Conservation (phyloP, 345 rosid genomes). For the Moricandia arvensis region DNA sequence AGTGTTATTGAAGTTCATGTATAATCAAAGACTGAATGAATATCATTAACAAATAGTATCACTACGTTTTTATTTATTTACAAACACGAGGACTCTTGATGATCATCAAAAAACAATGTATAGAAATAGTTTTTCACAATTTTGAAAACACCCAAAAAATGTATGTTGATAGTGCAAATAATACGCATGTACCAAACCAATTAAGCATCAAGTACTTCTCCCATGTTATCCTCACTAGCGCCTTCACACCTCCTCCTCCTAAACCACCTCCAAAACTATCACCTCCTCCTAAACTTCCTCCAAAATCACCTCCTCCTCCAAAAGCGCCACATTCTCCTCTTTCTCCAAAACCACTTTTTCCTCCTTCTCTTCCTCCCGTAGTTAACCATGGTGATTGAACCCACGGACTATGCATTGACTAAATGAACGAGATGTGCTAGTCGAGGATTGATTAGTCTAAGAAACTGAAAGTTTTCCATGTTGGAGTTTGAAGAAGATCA, state of each 20-base stretch:
- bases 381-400: too few species aligned
- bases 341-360: neutral
- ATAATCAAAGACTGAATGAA: neutral
- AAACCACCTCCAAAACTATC: neutral
- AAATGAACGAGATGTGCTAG: too few species aligned
- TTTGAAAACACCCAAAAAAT: neutral
- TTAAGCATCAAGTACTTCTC: neutral
- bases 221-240: neutral
- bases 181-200: neutral
- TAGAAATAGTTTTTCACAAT: neutral
- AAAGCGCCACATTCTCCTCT: neutral
- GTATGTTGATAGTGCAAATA: neutral
- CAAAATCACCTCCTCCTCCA: neutral
- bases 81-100: neutral
- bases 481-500: too few species aligned
- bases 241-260: neutral
- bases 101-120: neutral
- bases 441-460: too few species aligned
- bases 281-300: neutral
- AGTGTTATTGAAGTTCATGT: neutral
- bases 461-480: too few species aligned
- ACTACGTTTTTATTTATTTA: neutral
- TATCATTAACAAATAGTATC: neutral
- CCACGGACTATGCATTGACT: too few species aligned
- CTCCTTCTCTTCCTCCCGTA: too few species aligned